phyloP scores from a whole-genome alignment of 179 eudicot genomes.

The Corrigiola litoralis region DNA sequence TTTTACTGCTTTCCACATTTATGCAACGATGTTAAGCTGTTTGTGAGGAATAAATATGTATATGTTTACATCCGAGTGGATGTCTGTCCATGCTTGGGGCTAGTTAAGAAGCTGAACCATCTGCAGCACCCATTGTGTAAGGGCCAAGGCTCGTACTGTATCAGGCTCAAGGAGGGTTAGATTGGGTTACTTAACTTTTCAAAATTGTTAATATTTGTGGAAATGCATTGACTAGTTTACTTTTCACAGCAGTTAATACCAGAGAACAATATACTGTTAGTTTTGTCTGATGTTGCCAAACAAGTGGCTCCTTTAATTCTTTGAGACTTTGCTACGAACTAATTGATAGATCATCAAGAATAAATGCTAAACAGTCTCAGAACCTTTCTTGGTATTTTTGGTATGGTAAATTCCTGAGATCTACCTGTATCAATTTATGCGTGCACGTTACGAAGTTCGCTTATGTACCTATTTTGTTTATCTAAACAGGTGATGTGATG shows the following conservation, averaged over 20 bases:
- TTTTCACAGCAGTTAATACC: too few relatives aligned
- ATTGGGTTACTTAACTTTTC: not conserved
- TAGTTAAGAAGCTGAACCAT: not conserved
- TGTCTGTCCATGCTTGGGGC: not conserved
- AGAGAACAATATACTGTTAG: too few relatives aligned
- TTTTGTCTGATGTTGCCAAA: too few relatives aligned
- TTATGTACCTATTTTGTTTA: conserved; percentile 10
- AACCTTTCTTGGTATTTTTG: not conserved
- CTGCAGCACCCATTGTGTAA: not conserved
- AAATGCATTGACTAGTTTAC: too few relatives aligned
- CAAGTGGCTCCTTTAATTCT: too few relatives aligned
- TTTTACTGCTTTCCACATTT: too few relatives aligned
- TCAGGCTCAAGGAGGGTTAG: not conserved
- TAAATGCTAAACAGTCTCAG: too few relatives aligned
- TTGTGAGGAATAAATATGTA: not conserved
- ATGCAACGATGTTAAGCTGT: not conserved
- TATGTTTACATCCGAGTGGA: not conserved
- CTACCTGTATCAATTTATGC: not conserved
- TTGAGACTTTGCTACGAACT: too few relatives aligned
- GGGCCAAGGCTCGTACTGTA: not conserved
- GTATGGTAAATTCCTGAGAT: not conserved
- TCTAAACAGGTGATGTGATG: conserved; percentile 73
- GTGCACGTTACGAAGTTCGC: not conserved
- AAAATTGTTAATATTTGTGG: too few relatives aligned
- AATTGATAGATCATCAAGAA: too few relatives aligned